These are phyloP conservation scores for Penicillium waksmanii DNA, from an alignment of 495 filamentous ascomycete genomes.

Conservation along the genomic window DNA sequence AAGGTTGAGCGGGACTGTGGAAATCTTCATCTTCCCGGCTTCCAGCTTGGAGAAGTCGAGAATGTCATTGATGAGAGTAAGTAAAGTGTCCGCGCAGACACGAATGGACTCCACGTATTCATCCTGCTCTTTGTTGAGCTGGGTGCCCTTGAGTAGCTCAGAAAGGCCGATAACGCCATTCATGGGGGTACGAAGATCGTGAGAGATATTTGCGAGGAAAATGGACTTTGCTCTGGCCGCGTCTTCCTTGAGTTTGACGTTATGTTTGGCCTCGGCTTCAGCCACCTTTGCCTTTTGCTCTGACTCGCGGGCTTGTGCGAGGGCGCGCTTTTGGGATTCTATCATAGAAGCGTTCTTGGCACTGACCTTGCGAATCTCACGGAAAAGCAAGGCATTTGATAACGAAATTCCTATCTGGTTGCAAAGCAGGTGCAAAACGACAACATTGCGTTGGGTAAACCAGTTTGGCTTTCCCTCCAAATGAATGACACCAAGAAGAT, in stretches of 20 bases:
- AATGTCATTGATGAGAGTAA: constrained; percentile 96
- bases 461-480: constrained; percentile 82
- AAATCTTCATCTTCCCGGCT: constrained; percentile 94
- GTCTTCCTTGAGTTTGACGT: constrained; percentile 87
- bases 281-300: constrained; percentile 83
- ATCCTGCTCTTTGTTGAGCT: constrained; percentile 77
- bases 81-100: constrained; percentile 84
- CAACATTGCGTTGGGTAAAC: constrained; percentile 86
- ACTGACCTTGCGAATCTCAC: constrained; percentile 76
- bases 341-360: constrained; percentile 87
- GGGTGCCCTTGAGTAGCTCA: constrained; percentile 79
- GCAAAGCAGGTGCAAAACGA: constrained; percentile 81
- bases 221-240: constrained; percentile 89
- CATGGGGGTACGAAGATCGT: constrained; percentile 83
- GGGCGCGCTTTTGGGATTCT: constrained; percentile 78
- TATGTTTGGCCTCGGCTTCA: constrained; percentile 81
- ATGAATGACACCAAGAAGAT: constrained; percentile 82
- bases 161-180: constrained; percentile 91
- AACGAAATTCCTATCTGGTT: constrained; percentile 90
- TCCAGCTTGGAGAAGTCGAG: constrained; percentile 93
- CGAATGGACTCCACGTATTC: constrained; percentile 92
- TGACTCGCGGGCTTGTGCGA: constrained; percentile 76
- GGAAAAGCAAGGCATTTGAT: constrained; percentile 84
- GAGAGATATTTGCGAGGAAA: constrained; percentile 90
- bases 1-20: constrained; percentile 80